These are phyloP conservation scores for Firmiana major DNA, from an alignment of 345 rosid genomes.

Conservation along the genomic window DNA sequence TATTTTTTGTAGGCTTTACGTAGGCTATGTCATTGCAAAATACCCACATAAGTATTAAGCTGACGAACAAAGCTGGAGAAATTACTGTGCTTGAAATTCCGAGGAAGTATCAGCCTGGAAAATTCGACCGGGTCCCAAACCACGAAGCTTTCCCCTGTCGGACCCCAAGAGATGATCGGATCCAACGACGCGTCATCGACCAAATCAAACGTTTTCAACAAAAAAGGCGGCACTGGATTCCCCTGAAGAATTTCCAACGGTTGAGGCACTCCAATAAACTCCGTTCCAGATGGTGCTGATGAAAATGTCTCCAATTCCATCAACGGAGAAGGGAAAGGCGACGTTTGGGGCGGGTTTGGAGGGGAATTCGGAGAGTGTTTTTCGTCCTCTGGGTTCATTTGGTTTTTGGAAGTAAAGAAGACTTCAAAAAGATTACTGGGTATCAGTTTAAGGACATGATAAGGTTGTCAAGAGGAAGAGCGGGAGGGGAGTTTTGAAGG, in stretches of 20 bases:
- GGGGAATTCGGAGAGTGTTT: slow-evolving; percentile 21
- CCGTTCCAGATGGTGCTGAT: slow-evolving; percentile 19
- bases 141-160: slow-evolving; percentile 68
- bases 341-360: slow-evolving; percentile 23
- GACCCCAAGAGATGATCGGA: slow-evolving; percentile 84
- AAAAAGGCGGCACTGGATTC: slow-evolving; percentile 69
- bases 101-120: slow-evolving; percentile 66
- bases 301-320: slow-evolving; percentile 21
- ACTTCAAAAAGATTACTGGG: not conserved
- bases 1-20: not conserved
- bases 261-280: slow-evolving; percentile 31
- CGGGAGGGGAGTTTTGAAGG: slow-evolving; percentile 10
- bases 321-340: slow-evolving; percentile 20
- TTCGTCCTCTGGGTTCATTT: slow-evolving; percentile 37
- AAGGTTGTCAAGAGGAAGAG: not conserved
- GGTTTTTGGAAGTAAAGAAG: not conserved
- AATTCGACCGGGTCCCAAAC: slow-evolving; percentile 93
- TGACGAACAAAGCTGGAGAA: slow-evolving; percentile 98
- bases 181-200: slow-evolving; percentile 75
- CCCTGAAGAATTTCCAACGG: slow-evolving; percentile 63
- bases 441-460: not conserved
- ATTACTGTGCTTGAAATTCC: slow-evolving; percentile 92
- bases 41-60: slow-evolving; percentile 96
- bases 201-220: slow-evolving; percentile 81
- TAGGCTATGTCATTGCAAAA: slow-evolving; percentile 29